phyloP scores from a whole-genome alignment of 2,329 filamentous ascomycete genomes.

The Scedosporium aurantiacum region DNA sequence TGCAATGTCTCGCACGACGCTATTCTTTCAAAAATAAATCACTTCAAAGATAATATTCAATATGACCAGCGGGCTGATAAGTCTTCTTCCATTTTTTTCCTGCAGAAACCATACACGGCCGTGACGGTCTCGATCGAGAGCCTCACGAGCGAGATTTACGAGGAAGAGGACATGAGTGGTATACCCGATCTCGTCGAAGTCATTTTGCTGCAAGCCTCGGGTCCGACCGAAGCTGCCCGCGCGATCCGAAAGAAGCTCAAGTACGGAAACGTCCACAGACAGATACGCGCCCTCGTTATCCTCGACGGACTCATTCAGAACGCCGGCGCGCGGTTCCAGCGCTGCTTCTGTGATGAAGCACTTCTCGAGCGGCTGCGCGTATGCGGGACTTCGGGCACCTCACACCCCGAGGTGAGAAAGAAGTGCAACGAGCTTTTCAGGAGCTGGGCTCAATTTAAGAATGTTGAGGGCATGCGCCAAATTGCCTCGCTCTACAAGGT shows the following conservation, averaged over 20 bases:
- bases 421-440: constrained; percentile 83
- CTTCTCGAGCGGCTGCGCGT: constrained; percentile 84
- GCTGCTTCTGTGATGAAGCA: constrained; percentile 79
- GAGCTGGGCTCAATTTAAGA: constrained; percentile 81
- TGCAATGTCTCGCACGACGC: neutral
- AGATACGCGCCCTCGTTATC: constrained; percentile 77
- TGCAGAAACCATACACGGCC: constrained; percentile 73
- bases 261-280: constrained; percentile 88
- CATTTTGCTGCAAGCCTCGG: constrained; percentile 76
- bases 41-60: neutral
- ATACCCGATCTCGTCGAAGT: constrained; percentile 92
- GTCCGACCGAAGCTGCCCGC: constrained; percentile 79
- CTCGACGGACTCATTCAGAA: constrained; percentile 93
- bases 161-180: constrained; percentile 83
- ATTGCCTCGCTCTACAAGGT: constrained; percentile 69
- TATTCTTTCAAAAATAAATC: neutral
- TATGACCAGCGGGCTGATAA: neutral
- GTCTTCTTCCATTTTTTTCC: neutral
- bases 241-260: constrained; percentile 97
- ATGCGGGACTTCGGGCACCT: constrained; percentile 72
- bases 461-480: constrained; percentile 65
- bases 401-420: constrained; percentile 73
- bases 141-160: constrained; percentile 78
- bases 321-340: constrained; percentile 76
- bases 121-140: constrained; percentile 88